phyloP scores from a whole-genome alignment of 73 alveolate species.

The Paraurostyla sp. region DNA sequence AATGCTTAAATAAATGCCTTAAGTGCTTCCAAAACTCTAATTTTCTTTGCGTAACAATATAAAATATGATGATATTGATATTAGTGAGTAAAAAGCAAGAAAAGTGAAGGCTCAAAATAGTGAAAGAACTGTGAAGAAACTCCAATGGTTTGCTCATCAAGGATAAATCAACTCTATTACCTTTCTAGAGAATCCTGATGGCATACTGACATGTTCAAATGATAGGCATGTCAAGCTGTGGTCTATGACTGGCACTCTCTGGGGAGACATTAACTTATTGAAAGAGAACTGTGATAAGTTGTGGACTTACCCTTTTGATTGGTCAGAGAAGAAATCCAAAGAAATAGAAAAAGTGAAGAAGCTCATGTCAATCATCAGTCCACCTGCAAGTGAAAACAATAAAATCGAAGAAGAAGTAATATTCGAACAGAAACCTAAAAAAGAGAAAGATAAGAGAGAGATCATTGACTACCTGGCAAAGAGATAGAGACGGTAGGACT shows the following conservation, averaged over 20 bases:
- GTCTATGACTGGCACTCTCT: constrained; percentile 76
- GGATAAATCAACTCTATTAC: constrained; percentile 60
- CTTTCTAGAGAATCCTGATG: constrained; percentile 77
- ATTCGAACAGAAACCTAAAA: not conserved
- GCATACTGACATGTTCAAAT: constrained; percentile 72
- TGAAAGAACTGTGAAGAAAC: constrained; percentile 3
- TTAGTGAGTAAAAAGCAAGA: constrained; percentile 63
- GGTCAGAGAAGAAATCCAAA: constrained; percentile 80
- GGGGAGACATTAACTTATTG: constrained; percentile 78
- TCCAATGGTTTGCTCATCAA: constrained; percentile 81
- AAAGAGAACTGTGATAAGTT: constrained; percentile 75
- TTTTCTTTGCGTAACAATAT: constrained; percentile 48
- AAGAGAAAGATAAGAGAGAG: constrained; percentile 29
- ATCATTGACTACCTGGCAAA: constrained; percentile 39
- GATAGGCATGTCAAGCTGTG: constrained; percentile 81
- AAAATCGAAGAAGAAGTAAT: constrained; percentile 18
- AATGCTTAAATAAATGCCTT: constrained; percentile 57
- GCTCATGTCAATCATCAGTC: constrained; percentile 76
- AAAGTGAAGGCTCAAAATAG: constrained; percentile 22
- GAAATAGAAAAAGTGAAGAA: constrained; percentile 83
- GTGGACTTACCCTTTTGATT: constrained; percentile 91
- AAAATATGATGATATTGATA: no score
- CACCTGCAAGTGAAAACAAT: constrained; percentile 43
- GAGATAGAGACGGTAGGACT: constrained; percentile 46
- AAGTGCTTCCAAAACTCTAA: not conserved